Evolutionary conservation across 2,329 filamentous ascomycete genomes (phyloP).

Genomic region (Apiospora arundinis): DNA sequence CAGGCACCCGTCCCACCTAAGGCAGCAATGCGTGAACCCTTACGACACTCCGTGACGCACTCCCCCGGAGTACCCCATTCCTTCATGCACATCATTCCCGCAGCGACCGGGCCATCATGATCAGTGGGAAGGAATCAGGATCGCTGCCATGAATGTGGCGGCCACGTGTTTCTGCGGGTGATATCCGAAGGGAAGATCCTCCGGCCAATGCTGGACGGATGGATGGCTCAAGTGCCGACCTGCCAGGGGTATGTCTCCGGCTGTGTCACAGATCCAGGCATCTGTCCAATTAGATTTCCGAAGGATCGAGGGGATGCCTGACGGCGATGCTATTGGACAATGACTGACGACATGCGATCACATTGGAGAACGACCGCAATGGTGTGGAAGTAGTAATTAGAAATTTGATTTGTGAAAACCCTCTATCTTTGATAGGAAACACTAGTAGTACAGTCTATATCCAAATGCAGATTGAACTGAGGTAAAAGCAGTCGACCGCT

Average conservation of each 20-base stretch:
- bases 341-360: not conserved
- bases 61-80: not conserved
- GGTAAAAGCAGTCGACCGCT: not conserved
- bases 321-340: conserved; percentile 4
- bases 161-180: not conserved
- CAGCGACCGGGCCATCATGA: not conserved
- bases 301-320: not conserved
- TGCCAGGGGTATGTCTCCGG: not conserved
- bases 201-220: not conserved
- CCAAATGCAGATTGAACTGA: not conserved
- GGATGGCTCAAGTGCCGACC: not conserved
- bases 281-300: not conserved
- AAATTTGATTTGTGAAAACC: not conserved
- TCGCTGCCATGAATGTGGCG: not conserved
- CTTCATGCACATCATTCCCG: not conserved
- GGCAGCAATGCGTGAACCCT: not conserved
- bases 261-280: not conserved
- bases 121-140: not conserved
- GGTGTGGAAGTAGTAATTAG: not conserved
- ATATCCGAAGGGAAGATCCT: not conserved
- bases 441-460: conserved; percentile 9
- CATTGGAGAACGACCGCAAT: not conserved
- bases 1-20: conserved; percentile 9
- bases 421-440: not conserved
- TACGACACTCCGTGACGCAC: not conserved